phyloP scores from a whole-genome alignment of 1,284 basidiomycete species.

The Ganoderma lingzhi region DNA sequence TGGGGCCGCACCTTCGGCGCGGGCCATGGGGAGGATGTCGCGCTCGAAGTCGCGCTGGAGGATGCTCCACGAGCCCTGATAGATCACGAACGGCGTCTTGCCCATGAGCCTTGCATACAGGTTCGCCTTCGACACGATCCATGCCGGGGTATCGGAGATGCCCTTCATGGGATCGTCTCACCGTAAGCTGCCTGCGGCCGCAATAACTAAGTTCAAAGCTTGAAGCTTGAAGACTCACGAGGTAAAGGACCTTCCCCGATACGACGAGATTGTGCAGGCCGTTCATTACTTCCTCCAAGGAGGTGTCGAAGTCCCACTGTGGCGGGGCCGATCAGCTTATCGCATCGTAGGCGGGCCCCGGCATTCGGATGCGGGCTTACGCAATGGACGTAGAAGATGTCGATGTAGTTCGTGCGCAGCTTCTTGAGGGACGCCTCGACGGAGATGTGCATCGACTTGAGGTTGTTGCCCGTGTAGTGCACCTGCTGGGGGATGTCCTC shows the following conservation, averaged over 20 bases:
- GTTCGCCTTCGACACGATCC: conserved; percentile 41
- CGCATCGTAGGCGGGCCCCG: too few relatives aligned
- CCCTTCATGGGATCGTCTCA: conserved; percentile 26
- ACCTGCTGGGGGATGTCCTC: conserved; percentile 35
- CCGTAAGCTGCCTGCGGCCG: background rate
- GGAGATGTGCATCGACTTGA: conserved; percentile 44
- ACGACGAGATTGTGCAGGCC: conserved; percentile 51
- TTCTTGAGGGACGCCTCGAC: conserved; percentile 51
- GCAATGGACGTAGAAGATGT: conserved; percentile 47
- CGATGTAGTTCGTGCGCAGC: conserved; percentile 53
- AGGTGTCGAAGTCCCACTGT: conserved; percentile 52
- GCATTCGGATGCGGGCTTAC: background rate
- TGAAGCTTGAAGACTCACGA: conserved; percentile 35
- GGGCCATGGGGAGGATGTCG: conserved; percentile 62
- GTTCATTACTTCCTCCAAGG: conserved; percentile 58
- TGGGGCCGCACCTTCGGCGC: conserved; percentile 44
- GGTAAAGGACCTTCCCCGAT: conserved; percentile 53
- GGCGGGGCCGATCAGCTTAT: background rate
- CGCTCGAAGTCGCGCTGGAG: conserved; percentile 42
- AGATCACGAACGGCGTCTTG: conserved; percentile 57
- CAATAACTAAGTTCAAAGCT: too few relatives aligned
- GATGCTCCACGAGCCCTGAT: conserved; percentile 64
- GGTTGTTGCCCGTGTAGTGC: conserved; percentile 47
- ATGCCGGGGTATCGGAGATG: conserved; percentile 42
- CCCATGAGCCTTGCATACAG: conserved; percentile 47